A percentile compares a stretch with the other conserved stretches of the same genome.
These are phyloP conservation scores for Cenchrus purpureus DNA, from an alignment of 176 grass and related monocot genomes.

Conservation along the genomic window DNA sequence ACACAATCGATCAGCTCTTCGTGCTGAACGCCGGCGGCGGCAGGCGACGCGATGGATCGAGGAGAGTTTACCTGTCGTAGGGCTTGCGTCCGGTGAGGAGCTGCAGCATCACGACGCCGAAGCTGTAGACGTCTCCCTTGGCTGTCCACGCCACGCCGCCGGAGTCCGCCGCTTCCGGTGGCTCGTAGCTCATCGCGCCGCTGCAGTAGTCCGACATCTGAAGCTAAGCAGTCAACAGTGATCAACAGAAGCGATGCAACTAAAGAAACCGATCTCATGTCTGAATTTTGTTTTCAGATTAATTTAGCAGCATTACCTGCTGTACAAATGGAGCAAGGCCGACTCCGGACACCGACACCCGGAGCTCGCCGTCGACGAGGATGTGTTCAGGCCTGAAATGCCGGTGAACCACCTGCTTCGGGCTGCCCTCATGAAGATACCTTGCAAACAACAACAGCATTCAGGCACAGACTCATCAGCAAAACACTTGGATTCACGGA, in stretches of 20 bases:
- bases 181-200: conserved; percentile 39
- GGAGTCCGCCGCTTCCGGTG: conserved; percentile 14
- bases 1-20: neutral
- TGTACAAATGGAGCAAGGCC: conserved; percentile 36
- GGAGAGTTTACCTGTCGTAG: conserved; percentile 46
- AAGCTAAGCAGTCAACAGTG: neutral
- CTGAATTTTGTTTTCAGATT: neutral
- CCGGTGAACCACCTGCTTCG: conserved; percentile 40
- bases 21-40: neutral
- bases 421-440: conserved; percentile 50
- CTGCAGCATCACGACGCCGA: conserved; percentile 72
- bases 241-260: neutral
- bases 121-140: conserved; percentile 60
- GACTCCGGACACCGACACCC: conserved; percentile 34
- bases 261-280: neutral
- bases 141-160: conserved; percentile 23
- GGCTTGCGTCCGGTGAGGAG: conserved; percentile 63
- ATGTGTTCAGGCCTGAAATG: conserved; percentile 53
- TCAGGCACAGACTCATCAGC: neutral
- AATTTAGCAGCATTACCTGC: conserved; percentile 22
- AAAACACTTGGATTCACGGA: neutral
- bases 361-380: conserved; percentile 47
- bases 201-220: conserved; percentile 11
- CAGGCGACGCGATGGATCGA: neutral
- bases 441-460: conserved; percentile 18